A percentile compares a stretch with the other conserved stretches of the same genome.
Conservation (phyloP, 176 grass and related monocot species). For the Elaeis guineensis region DNA sequence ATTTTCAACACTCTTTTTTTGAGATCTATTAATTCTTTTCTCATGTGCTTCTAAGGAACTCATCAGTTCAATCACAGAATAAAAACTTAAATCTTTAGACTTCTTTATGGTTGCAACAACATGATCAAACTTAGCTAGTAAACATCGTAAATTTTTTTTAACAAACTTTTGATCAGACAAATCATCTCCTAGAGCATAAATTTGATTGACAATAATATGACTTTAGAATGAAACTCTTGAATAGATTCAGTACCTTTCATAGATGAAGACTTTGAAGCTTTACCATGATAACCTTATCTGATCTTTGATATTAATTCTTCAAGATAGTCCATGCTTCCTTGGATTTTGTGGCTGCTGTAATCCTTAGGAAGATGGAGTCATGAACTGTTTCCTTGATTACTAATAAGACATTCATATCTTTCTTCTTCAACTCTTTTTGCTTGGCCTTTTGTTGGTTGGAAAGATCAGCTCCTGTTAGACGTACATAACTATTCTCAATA, state of each 20-base stretch:
- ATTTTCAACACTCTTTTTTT: background rate
- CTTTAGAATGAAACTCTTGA: conserved; percentile 1
- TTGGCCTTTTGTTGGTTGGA: too few species aligned
- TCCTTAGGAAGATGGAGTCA: too few species aligned
- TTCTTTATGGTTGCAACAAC: conserved; percentile 15
- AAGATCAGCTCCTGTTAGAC: too few species aligned
- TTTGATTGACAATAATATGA: conserved; percentile 12
- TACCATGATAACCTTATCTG: background rate
- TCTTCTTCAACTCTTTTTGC: too few species aligned
- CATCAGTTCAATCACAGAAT: conserved; percentile 7
- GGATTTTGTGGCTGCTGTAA: background rate
- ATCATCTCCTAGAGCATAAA: background rate
- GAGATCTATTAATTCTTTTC: background rate
- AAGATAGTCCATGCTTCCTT: conserved; percentile 5
- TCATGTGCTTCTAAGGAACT: conserved; percentile 13
- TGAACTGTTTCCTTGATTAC: too few species aligned
- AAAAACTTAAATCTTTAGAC: conserved; percentile 13
- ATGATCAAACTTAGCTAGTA: conserved; percentile 3
- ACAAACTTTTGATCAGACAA: background rate
- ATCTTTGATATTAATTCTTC: background rate
- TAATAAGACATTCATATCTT: too few species aligned
- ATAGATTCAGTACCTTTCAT: conserved; percentile 3
- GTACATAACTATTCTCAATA: too few species aligned
- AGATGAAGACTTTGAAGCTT: conserved; percentile 3
- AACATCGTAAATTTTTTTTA: too few species aligned